Base-by-base conservation (phyloP, 1,284 basidiomycete species). In the Ceratorhiza oryzae-sativae region DNA sequence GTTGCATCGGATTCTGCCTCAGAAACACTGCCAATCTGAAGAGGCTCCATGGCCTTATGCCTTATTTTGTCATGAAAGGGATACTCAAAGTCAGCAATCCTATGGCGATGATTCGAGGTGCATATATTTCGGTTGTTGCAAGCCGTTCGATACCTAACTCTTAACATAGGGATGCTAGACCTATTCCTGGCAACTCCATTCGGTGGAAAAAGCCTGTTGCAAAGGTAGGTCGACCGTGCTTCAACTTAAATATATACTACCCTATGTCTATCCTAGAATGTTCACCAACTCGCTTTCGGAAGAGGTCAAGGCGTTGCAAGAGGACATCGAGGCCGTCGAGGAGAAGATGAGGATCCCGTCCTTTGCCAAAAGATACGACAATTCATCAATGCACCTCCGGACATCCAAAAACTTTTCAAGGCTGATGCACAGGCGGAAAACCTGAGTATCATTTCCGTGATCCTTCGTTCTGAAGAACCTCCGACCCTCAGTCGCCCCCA, bases 151-250 rank as follows among this genome's bases (percentile, higher is more conserved):
- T 59, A 39, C 60, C 20, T 48, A 42, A 41, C 39, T 30, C 49
- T 70, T 36, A 23, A 8, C 70, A 34, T 73, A 81, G 89, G 83
- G 71, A 86, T 98, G 1, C 84, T 99, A 71, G 97, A 99, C 78
- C 86, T 99, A 45, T 99, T 99, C 84, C 86, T 98, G n/a, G 97
- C 97, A 0, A 91, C 96, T 77, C 97, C 97, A 0, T 99, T 99
- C 79, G 97, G 97, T 8, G 94, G 95, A 4, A 88, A 89, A 75
- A 96, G 93, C 79, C 84, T 99, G 32, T 83, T 97, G 15, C 96
- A 98, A 79, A 84, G 93, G 93, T 91, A 75, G 60, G 81, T 23
- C 41, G 9, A 45, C 58, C 42, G 30, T 10, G 42, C 36, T 18
- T 60, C 42, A 23, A 23, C 23, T 46, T 2, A 8, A n/a, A 36